A percentile compares a stretch with the other conserved stretches of the same genome.
Evolutionary conservation across 768 basidiomycete genomes (phyloP).

Genomic region (Chalciporus pseudorubinellus): DNA sequence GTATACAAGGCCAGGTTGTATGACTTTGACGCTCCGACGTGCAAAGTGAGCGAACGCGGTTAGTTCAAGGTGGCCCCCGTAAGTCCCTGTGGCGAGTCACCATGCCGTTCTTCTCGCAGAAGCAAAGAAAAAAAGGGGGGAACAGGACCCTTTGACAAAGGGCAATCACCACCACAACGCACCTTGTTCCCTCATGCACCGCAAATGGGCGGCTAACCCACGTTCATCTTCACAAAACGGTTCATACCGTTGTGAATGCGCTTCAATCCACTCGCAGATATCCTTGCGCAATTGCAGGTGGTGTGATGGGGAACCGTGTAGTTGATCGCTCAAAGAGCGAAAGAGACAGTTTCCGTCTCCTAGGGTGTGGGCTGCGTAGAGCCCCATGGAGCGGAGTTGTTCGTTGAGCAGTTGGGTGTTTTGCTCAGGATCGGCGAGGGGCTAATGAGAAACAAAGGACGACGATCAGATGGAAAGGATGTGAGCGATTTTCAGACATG

Average conservation of each 20-base stretch:
- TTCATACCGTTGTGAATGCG: constrained; percentile 68
- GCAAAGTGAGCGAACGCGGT: constrained; percentile 86
- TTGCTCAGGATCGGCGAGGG: constrained; percentile 57
- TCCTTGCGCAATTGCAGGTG: constrained; percentile 69
- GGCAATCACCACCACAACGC: constrained; percentile 18
- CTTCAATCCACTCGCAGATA: constrained; percentile 80
- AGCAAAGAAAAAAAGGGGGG: constrained; percentile 9
- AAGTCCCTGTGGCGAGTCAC: constrained; percentile 56
- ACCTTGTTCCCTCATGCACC: constrained; percentile 80
- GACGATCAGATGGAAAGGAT: constrained; percentile 17
- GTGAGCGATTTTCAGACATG: constrained; percentile 13
- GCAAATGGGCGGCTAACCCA: constrained; percentile 68
- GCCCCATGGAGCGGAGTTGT: constrained; percentile 74
- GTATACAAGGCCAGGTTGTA: constrained; percentile 89
- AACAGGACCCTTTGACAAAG: constrained; percentile 2
- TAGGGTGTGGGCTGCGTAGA: constrained; percentile 84
- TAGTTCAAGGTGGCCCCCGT: constrained; percentile 93
- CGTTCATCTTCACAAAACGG: constrained; percentile 86
- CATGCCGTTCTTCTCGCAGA: constrained; percentile 8
- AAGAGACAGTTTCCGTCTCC: constrained; percentile 96
- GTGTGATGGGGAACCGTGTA: constrained; percentile 69
- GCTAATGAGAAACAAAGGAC: constrained; percentile 20
- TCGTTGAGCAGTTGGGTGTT: constrained; percentile 64
- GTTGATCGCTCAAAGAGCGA: constrained; percentile 85
- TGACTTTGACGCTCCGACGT: constrained; percentile 80